Percentiles rank a stretch among this genome's conserved stretches.
Evolutionary conservation across 2,329 filamentous ascomycete species (phyloP).

Genomic region (Metarhizium guizhouense): DNA sequence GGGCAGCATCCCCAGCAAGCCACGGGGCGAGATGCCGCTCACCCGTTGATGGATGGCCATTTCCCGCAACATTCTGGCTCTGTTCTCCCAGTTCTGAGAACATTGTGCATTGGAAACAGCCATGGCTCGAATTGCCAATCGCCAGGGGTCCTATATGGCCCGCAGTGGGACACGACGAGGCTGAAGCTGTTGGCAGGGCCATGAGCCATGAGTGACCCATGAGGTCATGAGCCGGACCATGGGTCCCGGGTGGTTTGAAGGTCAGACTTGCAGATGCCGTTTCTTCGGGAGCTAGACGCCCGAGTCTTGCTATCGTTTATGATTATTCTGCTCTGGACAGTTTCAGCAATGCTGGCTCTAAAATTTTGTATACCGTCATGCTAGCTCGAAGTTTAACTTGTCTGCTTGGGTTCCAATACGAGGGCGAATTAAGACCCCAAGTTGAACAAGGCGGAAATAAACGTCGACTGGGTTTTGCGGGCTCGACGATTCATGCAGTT

Average conservation of each 20-base stretch:
- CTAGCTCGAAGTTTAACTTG: too few relatives aligned
- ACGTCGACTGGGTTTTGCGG: too few relatives aligned
- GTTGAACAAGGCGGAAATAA: too few relatives aligned
- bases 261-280: background rate
- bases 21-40: constrained; percentile 23
- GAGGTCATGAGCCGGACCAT: background rate
- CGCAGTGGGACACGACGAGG: background rate
- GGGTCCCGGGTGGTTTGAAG: background rate
- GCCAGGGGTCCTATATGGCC: background rate
- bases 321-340: too few relatives aligned
- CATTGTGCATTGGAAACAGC: background rate
- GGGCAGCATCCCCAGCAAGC: constrained; percentile 12
- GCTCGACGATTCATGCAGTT: too few relatives aligned
- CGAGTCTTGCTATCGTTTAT: background rate
- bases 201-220: background rate
- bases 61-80: background rate
- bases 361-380: too few relatives aligned
- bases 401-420: too few relatives aligned
- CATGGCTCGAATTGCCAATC: background rate
- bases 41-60: background rate
- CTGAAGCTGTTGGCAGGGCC: background rate
- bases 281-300: background rate
- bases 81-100: background rate
- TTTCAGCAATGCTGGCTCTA: too few relatives aligned
- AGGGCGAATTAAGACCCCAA: too few relatives aligned